Conservation (phyloP, 2,329 filamentous ascomycete genomes). For the Aspergillus ustus region DNA sequence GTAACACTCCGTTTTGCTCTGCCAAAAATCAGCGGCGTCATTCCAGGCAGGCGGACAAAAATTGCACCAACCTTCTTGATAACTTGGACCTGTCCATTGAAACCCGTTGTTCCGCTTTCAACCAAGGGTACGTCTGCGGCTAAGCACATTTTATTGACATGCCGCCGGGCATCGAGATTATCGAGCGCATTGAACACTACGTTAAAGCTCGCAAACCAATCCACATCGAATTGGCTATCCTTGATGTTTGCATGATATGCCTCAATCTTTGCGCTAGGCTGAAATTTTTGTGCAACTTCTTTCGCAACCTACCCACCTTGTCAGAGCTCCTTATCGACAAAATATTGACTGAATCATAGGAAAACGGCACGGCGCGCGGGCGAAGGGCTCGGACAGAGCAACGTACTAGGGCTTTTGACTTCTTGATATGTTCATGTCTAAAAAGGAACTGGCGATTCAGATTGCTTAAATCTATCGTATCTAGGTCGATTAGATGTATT, state of each 20-base stretch:
- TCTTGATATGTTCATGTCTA: conserved; percentile 95
- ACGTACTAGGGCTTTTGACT: conserved; percentile 86
- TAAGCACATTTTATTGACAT: conserved; percentile 97
- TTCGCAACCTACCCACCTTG: conserved; percentile 73
- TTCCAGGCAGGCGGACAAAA: background rate
- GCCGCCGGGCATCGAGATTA: conserved; percentile 88
- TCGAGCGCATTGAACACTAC: conserved; percentile 97
- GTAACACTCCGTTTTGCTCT: conserved; percentile 89
- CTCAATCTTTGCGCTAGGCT: conserved; percentile 81
- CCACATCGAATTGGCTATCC: conserved; percentile 79
- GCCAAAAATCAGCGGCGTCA: conserved; percentile 19
- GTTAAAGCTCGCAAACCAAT: conserved; percentile 82
- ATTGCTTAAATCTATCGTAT: conserved; percentile 97
- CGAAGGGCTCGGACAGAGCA: conserved; percentile 12
- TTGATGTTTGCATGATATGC: conserved; percentile 97
- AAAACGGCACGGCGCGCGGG: background rate
- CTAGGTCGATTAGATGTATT: conserved; percentile 92
- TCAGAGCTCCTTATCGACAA: conserved; percentile 22
- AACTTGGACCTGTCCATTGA: conserved; percentile 96
- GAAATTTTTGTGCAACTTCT: conserved; percentile 88
- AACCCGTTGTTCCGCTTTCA: conserved; percentile 96
- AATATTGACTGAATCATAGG: background rate
- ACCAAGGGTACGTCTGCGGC: conserved; percentile 88
- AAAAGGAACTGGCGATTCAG: conserved; percentile 98
- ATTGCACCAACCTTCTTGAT: conserved; percentile 71